Evolutionary conservation across 768 basidiomycete genomes (phyloP).

Genomic region (Pulveroboletus sp.): DNA sequence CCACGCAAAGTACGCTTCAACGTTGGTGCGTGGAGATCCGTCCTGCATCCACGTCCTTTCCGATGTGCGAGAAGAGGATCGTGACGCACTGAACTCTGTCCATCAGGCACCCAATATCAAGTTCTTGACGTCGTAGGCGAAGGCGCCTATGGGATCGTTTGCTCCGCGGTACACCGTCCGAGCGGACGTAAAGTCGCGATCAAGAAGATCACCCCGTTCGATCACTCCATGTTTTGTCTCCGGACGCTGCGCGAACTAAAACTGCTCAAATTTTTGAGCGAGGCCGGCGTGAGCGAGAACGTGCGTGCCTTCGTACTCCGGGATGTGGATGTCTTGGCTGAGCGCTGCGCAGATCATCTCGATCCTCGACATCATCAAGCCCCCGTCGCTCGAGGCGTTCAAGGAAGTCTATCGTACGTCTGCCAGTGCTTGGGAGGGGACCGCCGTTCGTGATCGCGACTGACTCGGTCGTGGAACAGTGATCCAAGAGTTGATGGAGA

Average conservation of each 20-base stretch:
- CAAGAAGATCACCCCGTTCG: conserved; percentile 94
- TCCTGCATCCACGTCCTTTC: background rate
- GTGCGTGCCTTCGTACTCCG: conserved; percentile 36
- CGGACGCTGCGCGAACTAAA: conserved; percentile 87
- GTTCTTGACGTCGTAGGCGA: conserved; percentile 86
- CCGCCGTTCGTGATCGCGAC: background rate
- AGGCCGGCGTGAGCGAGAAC: conserved; percentile 87
- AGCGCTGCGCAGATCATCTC: conserved; percentile 64
- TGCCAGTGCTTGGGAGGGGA: background rate
- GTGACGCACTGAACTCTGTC: background rate
- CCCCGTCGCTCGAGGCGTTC: conserved; percentile 73
- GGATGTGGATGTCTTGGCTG: background rate
- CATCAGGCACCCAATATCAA: conserved; percentile 72
- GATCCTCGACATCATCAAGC: conserved; percentile 85
- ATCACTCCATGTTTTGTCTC: conserved; percentile 93
- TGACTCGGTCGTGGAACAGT: conserved; percentile 40
- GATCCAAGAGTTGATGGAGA: conserved; percentile 92
- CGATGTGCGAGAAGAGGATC: background rate
- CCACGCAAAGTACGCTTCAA: conserved; percentile 88
- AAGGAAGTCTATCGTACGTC: conserved; percentile 77
- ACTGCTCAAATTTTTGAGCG: conserved; percentile 76
- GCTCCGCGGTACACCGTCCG: conserved; percentile 84
- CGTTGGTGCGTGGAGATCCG: conserved; percentile 50
- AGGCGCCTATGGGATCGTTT: conserved; percentile 93
- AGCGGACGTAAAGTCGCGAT: conserved; percentile 92